Base-by-base conservation (phyloP, 148 eudicot genomes). In the Pharnaceum exiguum region DNA sequence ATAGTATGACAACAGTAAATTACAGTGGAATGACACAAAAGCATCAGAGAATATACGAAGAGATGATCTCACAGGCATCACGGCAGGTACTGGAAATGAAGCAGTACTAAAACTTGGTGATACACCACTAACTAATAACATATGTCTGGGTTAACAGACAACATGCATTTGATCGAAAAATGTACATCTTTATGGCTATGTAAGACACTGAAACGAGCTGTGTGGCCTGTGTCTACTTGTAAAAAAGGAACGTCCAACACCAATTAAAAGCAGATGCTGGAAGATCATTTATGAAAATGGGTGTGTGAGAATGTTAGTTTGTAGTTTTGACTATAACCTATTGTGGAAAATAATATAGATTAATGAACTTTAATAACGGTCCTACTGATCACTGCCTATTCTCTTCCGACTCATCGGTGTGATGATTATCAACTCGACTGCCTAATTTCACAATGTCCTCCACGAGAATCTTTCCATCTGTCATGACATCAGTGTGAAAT, bases 391-490 rank as follows among this genome's bases (percentile, higher is more conserved):
- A 65, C n/a, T 13, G 2, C 45, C 61, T 35, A 15, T 46, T 27
- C 13, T 65, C 57, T 8, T 52, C 61, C 52, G 16, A 7, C 43
- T 65, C 45, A 24, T 16, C 24, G 0, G 69, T 50, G 25, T 57
- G 58, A 39, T 31, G 68, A 45, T 79, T 84, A 42, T 71, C 89
- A 43, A 57, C 72, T 43, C 79, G 78, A 57, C 84, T 79, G 50
- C 84, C 95, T 76, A 83, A 72, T 66, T 56, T 81, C 35, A 83
- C 95, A 33, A 83, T 81, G 67, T 86, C 89, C 72, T 83, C 89
- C 12, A 83, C 95, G 37, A 76, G 81, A 58, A 86, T 86, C 74
- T 86, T 86, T 38, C 95, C 95, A 53, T 83, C 95, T 83, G 85
- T 64, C 2, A 54, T 11, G 22, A 30, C 48, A 54, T n/a, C 9